Percentiles rank a stretch among this genome's conserved stretches.
phyloP scores from a whole-genome alignment of 2,329 filamentous ascomycete species.

The Colletotrichum graminicola region DNA sequence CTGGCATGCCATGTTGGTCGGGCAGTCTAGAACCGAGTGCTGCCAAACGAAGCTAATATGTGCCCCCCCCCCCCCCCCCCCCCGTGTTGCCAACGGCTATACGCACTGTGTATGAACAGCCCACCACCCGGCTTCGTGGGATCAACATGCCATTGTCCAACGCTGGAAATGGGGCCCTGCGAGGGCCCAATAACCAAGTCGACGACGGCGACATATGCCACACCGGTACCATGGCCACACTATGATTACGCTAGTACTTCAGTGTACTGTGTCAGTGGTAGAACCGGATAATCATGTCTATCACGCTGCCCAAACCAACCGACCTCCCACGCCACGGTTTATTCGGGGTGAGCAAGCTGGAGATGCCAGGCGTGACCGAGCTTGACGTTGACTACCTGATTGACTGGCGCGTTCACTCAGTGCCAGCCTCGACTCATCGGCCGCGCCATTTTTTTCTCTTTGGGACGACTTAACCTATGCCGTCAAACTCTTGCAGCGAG shows the following conservation, averaged over 20 bases:
- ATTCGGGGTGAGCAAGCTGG: constrained; percentile 11
- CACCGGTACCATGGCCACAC: not conserved
- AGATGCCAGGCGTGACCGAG: constrained; percentile 8
- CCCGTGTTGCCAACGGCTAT: not conserved
- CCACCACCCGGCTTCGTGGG: constrained; percentile 1
- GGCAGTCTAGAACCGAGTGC: not conserved
- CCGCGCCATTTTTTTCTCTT: not conserved
- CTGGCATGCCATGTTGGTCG: not conserved
- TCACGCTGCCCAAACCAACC: constrained; percentile 20
- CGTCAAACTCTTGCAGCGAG: not conserved
- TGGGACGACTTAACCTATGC: not conserved
- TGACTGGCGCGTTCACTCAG: constrained; percentile 1
- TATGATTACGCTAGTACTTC: too few species aligned
- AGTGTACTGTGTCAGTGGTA: not conserved
- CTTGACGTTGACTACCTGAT: not conserved
- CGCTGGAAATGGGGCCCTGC: constrained; percentile 1
- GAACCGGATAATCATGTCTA: constrained; percentile 25
- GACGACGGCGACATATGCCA: not conserved
- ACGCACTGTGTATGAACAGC: constrained; percentile 18
- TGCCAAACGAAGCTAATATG: constrained; percentile 4
- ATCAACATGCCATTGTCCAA: constrained; percentile 18
- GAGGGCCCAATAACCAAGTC: constrained; percentile 27
- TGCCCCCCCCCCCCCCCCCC: too few species aligned
- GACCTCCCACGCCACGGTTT: not conserved
- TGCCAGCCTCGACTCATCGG: constrained; percentile 18